A percentile compares a stretch with the other conserved stretches of the same genome.
These are phyloP conservation scores for Edaphochlamys debaryana DNA, from an alignment of 139 green algal genomes.

Conservation along the genomic window DNA sequence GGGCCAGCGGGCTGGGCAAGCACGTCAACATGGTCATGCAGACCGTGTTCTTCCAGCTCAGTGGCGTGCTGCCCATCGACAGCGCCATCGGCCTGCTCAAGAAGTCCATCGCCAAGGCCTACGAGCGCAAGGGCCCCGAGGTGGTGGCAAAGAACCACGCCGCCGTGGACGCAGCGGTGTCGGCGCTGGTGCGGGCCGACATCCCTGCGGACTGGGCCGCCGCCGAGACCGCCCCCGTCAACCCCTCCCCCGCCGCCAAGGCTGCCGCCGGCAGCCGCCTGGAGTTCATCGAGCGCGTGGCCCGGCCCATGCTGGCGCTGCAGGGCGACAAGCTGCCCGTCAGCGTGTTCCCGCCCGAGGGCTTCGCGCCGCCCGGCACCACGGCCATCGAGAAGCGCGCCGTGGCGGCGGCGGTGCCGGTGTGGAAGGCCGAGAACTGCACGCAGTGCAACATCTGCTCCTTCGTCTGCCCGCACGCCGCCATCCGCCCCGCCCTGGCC, in stretches of 20 bases:
- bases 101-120: slow-evolving; percentile 70
- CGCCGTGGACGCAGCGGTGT: slow-evolving; percentile 62
- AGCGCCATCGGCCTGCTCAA: slow-evolving; percentile 67
- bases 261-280: background rate
- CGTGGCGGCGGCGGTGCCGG: slow-evolving; percentile 58
- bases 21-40: slow-evolving; percentile 78
- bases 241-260: slow-evolving; percentile 24
- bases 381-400: slow-evolving; percentile 62
- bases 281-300: slow-evolving; percentile 65
- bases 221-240: background rate
- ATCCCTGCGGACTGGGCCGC: slow-evolving; percentile 53
- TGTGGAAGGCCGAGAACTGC: slow-evolving; percentile 61
- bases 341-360: slow-evolving; percentile 49
- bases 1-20: slow-evolving; percentile 58
- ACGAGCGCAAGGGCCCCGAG: too few relatives aligned
- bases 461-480: slow-evolving; percentile 74
- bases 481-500: slow-evolving; percentile 63
- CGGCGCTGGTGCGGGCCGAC: slow-evolving; percentile 45
- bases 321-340: slow-evolving; percentile 73
- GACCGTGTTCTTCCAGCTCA: slow-evolving; percentile 71
- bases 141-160: slow-evolving; percentile 61
- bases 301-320: slow-evolving; percentile 64
- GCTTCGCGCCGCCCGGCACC: slow-evolving; percentile 63
- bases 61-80: slow-evolving; percentile 60
- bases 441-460: slow-evolving; percentile 75